Evolutionary conservation across 345 rosid species (phyloP), one percentile per base, ranked within the genome.

Genomic region (Camelina neglecta): DNA sequence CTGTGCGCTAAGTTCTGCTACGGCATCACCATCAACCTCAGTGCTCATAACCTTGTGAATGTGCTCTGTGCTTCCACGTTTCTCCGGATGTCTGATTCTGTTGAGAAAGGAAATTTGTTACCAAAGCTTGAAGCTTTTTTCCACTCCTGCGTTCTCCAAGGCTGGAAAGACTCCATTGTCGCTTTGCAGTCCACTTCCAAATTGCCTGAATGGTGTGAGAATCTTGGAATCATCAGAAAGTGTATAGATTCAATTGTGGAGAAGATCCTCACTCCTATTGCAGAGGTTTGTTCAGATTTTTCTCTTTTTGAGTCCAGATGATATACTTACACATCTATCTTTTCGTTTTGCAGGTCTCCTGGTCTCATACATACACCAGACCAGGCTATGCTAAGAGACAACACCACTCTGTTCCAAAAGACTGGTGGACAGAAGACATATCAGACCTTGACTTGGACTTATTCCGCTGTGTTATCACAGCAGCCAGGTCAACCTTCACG

Each of bases 381-480:
- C 86, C 82, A 63, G 97, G 97, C 57, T 88, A 86, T 64, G 67
- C 56, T 44, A 91, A 85, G 74, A 85, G 81, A 71, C 80, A 85
- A 70, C 90, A 81, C 11, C 90, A 77, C 50, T 81, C 90, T 18
- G 93, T 81, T 47, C 99, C 99, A 47, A 88, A 81, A 72, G 99
- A 96, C 82, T 96, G 98, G 99, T 96, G 99, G 98, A 93, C 97
- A 1, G 99, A 96, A 70, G 97, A 96, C 81, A 78, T 91, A 80
- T 86, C 97, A 6, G 94, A 91, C 76, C 96, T 96, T 21, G 96
- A 96, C 58, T 76, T 96, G 69, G 98, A 93, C 82, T 86, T 93
- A 23, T 91, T 93, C 76, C 86, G 95, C 44, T 89, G 93, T 72
- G 81, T 91, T 31, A 83, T 91, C 23, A 84, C 87, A 41, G 84